Evolutionary conservation across 2,329 filamentous ascomycete species (phyloP), one percentile per base, ranked within the genome.

Genomic region (Botrytis fabae): DNA sequence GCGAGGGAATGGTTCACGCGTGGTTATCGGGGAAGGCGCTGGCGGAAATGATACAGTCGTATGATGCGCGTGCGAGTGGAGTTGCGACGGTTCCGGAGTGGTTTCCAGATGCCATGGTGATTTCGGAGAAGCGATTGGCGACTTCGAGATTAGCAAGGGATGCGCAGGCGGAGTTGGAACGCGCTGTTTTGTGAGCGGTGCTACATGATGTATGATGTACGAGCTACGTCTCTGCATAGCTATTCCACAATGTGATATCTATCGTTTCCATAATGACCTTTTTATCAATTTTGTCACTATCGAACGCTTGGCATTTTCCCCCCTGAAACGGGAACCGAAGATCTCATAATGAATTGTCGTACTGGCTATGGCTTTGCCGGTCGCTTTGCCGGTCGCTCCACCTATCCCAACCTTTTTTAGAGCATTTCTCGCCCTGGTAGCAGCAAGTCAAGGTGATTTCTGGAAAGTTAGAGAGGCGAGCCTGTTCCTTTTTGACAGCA

Each of bases 21-120:
- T 84, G 83, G 32, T 78, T 84, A 0, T 77, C 81, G 8, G 82
- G 81, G 16, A 83, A 83, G 74, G 84, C 80, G 4, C 70, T 86
- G 20, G 82, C 81, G 1, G 75, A 78, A 32, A 85, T 87, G 84
- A 75, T 85, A 14, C 44, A 48, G 8, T 75, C 79, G 4, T 79
- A 75, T 6, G 51, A 57, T 0, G 66, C 73, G 0, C 83, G 82
- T 66, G 78, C 80, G n/a, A 81, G 83, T 1, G 82, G 80, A 1
- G 18, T 38, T 28, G 28, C 16, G 10, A 22, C 6, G 18, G 20
- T 70, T 20, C 68, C 68, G 0, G 68, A 61, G n/a, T 70, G 68
- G 68, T 70, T 70, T 46, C 68, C 68, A 7, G 54, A 61, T 2
- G n/a, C 68, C 0, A 70, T 70, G 68, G 8, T 70, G 35, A 70